Evolutionary conservation across 164 flowering plant species (phyloP).

Genomic region (Sedum album): DNA sequence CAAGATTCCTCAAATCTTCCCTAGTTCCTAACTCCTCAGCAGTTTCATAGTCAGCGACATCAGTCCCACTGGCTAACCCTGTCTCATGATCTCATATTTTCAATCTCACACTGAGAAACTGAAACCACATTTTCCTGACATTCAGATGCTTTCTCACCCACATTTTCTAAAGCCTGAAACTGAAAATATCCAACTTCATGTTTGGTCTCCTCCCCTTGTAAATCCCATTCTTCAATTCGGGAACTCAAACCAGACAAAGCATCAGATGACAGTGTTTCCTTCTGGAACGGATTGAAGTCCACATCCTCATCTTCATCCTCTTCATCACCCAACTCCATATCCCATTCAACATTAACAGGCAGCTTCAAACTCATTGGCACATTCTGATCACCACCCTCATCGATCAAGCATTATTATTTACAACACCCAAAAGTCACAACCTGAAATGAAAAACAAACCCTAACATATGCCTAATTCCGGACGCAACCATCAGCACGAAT

Average conservation of each 20-base stretch:
- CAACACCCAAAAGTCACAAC: no score
- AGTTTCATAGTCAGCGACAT: slow-evolving; percentile 19
- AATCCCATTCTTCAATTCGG: slow-evolving; percentile 34
- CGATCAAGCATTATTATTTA: no score
- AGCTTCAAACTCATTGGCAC: not conserved
- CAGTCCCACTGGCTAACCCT: slow-evolving; percentile 17
- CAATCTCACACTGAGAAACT: slow-evolving; percentile 14
- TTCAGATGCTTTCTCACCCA: not conserved
- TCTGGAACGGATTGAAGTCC: slow-evolving; percentile 69
- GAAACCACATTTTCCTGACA: slow-evolving; percentile 10
- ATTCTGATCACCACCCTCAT: not conserved
- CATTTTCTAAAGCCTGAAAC: not conserved
- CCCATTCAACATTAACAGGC: slow-evolving; percentile 9
- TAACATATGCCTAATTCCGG: no score
- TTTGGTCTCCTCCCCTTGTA: slow-evolving; percentile 11
- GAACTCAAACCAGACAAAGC: slow-evolving; percentile 93
- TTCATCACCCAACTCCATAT: slow-evolving; percentile 12
- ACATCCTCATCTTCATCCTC: slow-evolving; percentile 35
- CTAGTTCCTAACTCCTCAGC: slow-evolving; percentile 18
- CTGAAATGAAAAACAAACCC: no score
- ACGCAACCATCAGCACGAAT: no score
- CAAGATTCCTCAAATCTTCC: slow-evolving; percentile 15
- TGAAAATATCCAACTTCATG: slow-evolving; percentile 26
- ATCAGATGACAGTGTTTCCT: slow-evolving; percentile 51
- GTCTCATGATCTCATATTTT: slow-evolving; percentile 17